These are phyloP conservation scores for Ganoderma lingzhi DNA, from an alignment of 1,284 basidiomycete genomes.

Conservation along the genomic window DNA sequence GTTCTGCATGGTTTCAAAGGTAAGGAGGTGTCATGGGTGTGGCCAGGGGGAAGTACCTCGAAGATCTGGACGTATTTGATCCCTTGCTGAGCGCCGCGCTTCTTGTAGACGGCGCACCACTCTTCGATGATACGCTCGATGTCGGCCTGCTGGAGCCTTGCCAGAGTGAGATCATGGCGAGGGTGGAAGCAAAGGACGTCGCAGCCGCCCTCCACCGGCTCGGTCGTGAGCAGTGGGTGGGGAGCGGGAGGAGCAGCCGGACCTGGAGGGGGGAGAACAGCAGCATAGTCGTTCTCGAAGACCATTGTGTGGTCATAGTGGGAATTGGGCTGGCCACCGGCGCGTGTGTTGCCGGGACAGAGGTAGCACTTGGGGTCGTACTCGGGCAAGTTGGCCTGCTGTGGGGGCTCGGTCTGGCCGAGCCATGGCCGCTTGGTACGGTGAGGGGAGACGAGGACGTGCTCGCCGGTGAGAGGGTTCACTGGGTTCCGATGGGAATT, in stretches of 20 bases:
- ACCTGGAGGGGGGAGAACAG: slow-evolving; percentile 70
- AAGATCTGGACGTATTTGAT: slow-evolving; percentile 91
- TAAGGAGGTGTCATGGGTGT: background rate
- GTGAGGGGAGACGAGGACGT: slow-evolving; percentile 88
- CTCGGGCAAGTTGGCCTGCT: slow-evolving; percentile 60
- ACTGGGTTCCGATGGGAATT: slow-evolving; percentile 47
- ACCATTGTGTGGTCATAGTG: slow-evolving; percentile 74
- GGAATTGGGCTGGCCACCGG: slow-evolving; percentile 78
- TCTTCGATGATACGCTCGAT: slow-evolving; percentile 77
- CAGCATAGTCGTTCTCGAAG: slow-evolving; percentile 91
- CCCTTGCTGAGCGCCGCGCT: slow-evolving; percentile 67
- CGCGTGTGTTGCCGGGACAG: slow-evolving; percentile 89
- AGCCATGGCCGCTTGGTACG: slow-evolving; percentile 86
- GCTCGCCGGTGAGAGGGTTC: slow-evolving; percentile 82
- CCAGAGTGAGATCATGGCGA: slow-evolving; percentile 90
- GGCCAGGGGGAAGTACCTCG: slow-evolving; percentile 59
- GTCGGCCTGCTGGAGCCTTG: slow-evolving; percentile 70
- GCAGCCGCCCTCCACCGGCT: slow-evolving; percentile 86
- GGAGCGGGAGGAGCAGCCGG: slow-evolving; percentile 54
- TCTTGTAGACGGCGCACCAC: slow-evolving; percentile 78
- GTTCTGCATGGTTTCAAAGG: slow-evolving; percentile 61
- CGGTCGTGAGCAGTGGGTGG: slow-evolving; percentile 72
- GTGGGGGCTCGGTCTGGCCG: slow-evolving; percentile 81
- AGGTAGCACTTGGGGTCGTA: slow-evolving; percentile 90
- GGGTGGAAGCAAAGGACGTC: slow-evolving; percentile 94